phyloP scores from a whole-genome alignment of 768 basidiomycete genomes.

The Mycena alexandri region DNA sequence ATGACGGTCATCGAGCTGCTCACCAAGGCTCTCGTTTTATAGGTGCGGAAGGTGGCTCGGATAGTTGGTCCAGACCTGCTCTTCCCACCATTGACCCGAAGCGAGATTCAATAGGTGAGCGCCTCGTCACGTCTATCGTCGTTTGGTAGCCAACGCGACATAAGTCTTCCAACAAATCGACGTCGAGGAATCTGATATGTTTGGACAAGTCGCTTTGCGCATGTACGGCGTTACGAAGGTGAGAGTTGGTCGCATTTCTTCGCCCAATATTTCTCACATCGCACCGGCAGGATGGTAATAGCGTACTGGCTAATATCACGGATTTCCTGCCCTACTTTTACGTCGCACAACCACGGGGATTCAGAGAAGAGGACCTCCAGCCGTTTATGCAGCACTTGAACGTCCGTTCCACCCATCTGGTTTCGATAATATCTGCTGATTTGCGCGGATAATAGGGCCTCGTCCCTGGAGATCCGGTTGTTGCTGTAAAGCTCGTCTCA shows the following conservation, averaged over 20 bases:
- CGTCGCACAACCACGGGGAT: conserved; percentile 87
- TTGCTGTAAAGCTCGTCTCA: conserved; percentile 67
- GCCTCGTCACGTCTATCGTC: neutral
- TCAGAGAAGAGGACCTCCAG: conserved; percentile 73
- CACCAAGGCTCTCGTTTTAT: conserved; percentile 2
- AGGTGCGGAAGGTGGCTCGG: conserved; percentile 85
- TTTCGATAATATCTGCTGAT: neutral
- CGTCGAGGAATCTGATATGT: conserved; percentile 70
- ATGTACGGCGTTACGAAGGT: conserved; percentile 96
- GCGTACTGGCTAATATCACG: conserved; percentile 86
- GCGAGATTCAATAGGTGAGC: conserved; percentile 77
- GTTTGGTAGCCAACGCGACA: neutral
- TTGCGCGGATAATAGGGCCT: conserved; percentile 45
- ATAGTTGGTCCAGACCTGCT: conserved; percentile 77
- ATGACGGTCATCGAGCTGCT: neutral
- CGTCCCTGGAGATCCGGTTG: conserved; percentile 54
- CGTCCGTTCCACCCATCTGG: conserved; percentile 57
- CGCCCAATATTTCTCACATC: conserved; percentile 1
- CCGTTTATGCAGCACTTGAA: conserved; percentile 80
- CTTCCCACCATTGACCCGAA: conserved; percentile 68
- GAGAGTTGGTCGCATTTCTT: conserved; percentile 6
- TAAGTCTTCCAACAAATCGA: conserved; percentile 98
- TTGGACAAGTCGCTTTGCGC: conserved; percentile 60
- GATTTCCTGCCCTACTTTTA: conserved; percentile 96
- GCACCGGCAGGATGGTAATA: conserved; percentile 78